Base-by-base conservation (phyloP, 73 alveolate genomes). In the Paramecium bursaria region DNA sequence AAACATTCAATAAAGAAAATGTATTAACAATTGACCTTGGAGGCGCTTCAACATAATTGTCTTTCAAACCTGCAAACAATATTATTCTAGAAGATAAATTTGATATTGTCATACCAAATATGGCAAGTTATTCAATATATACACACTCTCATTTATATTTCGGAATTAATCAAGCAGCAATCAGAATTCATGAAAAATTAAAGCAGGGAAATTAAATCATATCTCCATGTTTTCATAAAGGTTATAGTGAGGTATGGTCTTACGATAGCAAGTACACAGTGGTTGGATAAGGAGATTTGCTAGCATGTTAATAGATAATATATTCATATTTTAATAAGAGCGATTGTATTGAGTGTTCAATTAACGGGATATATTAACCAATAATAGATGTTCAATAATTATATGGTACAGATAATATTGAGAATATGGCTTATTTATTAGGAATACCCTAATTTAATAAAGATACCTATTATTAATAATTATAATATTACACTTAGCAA, bases 21-120 rank as follows among this genome's bases (percentile, higher is more conserved):
- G 46, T 44, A 13, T 19, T 73, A 15, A 73, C 73, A 22, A 73
- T 73, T 44, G 86, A 73, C 22, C 42, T 73, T 11, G 86, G 86
- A 39, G 86, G 86, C n/a, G 86, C 86, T 13, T 73, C 86, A 14
- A 73, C 86, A 22, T 46, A 73, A 44, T 39, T 42, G 15, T 31
- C 86, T 9, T 73, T 73, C 15, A 53, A 53, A 15, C 47, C 74
- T 31, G 9, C 5, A 4, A 33, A 5, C 15, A 33, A 33, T 46
- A 26, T 27, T 3, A 17, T 19, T 21, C 25, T 10, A 19, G 73
- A 73, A 14, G 50, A 29, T 3, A 47, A 39, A 6, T 42, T 42
- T 33, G 44, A 61, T 61, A 51, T 61, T 30, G 31, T 33, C 30
- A 49, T 73, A 19, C 86, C 86, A 22, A 47, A 23, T 17, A 39